Evolutionary conservation across 176 grass and related monocot genomes (phyloP), one percentile per base, ranked within the genome.

Genomic region (Pharus latifolius): DNA sequence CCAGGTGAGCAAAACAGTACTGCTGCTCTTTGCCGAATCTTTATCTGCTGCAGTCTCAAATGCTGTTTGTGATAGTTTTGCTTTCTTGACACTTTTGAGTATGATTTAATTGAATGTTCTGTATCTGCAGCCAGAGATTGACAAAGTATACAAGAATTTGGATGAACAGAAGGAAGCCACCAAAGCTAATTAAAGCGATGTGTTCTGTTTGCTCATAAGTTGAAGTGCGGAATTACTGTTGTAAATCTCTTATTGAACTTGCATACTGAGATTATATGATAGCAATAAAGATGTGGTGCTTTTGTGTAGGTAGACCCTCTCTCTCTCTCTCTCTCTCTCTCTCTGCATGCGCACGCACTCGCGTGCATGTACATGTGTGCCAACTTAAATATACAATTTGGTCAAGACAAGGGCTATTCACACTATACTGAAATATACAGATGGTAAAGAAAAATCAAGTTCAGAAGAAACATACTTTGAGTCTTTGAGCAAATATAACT

Each of bases 101-200:
- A 30, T 30, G 60, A 58, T 80, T 57, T 53, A 63, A 64, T 79
- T 56, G 10, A 20, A 33, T 45, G 10, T 72, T 47, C 6, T 60
- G 31, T 69, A 60, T 50, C 15, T 77, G 80, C 75, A 97, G 89
- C 44, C 68, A 15, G 89, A 97, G 63, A 77, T 92, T 30, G 86
- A 90, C 27, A 75, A 80, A 68, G 16, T 88, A 61, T 92, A 97
- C 87, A 80, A 80, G 77, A 79, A 45, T 44, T 47, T 83, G 59
- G 89, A 81, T 22, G 64, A 75, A 76, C 75, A 75, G 60, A 78
- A 80, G 33, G 38, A 26, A 32, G 63, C 63, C 20, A 54, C 48
- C 58, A 68, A 65, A 71, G 49, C 63, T 29, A 82, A 72, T 55
- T 82, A 48, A 88, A 73, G 33, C 56, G 16, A 57, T 63, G 27